phyloP scores from a whole-genome alignment of 345 rosid genomes.

The Anastatica hierochuntica region DNA sequence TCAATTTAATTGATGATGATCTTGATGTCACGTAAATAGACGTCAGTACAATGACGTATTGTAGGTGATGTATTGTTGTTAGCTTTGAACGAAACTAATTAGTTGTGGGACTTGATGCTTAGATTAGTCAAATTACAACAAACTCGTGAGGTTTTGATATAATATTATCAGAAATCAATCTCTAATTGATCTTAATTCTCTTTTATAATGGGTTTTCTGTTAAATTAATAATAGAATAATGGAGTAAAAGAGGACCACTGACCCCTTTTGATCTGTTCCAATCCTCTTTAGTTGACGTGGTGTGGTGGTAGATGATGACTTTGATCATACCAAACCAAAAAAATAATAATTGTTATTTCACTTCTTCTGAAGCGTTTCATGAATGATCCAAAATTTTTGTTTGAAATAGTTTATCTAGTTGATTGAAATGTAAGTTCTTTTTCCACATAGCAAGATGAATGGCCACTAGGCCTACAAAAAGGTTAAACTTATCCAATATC shows the following conservation, averaged over 20 bases:
- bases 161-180: conserved; percentile 3
- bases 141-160: background rate
- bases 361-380: background rate
- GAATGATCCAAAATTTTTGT: background rate
- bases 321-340: background rate
- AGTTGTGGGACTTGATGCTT: background rate
- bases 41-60: conserved; percentile 10
- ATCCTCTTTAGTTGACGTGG: conserved; percentile 4
- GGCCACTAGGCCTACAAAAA: conserved; percentile 18
- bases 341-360: background rate
- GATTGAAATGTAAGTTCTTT: no score
- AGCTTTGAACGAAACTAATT: background rate
- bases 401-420: no score
- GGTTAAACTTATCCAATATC: conserved; percentile 24
- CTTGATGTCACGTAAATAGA: background rate
- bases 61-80: conserved; percentile 11
- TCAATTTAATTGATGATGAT: background rate
- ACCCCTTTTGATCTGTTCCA: background rate
- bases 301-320: conserved; percentile 15
- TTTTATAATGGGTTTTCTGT: background rate
- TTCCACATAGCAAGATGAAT: conserved; percentile 17
- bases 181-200: conserved; percentile 9
- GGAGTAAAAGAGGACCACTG: conserved; percentile 15
- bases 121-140: background rate
- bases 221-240: conserved; percentile 1